Conservation (phyloP, 1,284 basidiomycete species). For the Irpex sp. region DNA sequence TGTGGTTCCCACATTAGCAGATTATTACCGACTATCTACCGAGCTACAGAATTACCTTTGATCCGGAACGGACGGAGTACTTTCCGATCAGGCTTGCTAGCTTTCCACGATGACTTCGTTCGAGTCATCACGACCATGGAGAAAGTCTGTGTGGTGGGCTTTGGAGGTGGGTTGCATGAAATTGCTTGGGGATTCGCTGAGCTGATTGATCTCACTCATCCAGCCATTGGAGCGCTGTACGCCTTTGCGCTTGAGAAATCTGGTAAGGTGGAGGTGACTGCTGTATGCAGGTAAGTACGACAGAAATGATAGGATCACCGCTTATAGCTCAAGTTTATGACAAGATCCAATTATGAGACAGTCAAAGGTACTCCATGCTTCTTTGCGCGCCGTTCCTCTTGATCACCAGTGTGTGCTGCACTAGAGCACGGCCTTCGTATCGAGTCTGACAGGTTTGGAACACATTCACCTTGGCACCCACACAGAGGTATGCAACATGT, state of each 20-base stretch:
- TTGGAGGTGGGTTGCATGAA: slow-evolving; percentile 10
- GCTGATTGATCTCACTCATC: not conserved
- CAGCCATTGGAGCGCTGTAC: slow-evolving; percentile 32
- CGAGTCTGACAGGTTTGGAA: slow-evolving; percentile 28
- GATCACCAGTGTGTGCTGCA: not conserved
- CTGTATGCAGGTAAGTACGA: slow-evolving; percentile 28
- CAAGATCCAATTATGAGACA: slow-evolving; percentile 30
- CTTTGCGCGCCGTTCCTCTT: too few species aligned
- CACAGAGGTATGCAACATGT: slow-evolving; percentile 25
- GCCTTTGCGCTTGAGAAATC: slow-evolving; percentile 27
- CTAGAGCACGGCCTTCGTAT: slow-evolving; percentile 31
- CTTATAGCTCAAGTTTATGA: not conserved
- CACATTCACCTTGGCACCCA: slow-evolving; percentile 27
- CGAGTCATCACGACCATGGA: not conserved
- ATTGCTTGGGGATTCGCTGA: not conserved
- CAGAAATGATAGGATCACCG: not conserved
- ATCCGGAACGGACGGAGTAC: too few species aligned
- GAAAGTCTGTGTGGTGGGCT: slow-evolving; percentile 14
- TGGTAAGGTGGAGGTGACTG: slow-evolving; percentile 25
- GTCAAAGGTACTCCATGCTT: slow-evolving; percentile 27
- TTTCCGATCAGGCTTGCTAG: not conserved
- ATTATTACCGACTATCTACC: too few species aligned
- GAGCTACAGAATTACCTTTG: too few species aligned
- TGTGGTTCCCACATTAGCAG: too few species aligned
- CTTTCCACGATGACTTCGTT: not conserved